Conservation (phyloP, 2,329 filamentous ascomycete species). For the Phaeosphaeria sp. region DNA sequence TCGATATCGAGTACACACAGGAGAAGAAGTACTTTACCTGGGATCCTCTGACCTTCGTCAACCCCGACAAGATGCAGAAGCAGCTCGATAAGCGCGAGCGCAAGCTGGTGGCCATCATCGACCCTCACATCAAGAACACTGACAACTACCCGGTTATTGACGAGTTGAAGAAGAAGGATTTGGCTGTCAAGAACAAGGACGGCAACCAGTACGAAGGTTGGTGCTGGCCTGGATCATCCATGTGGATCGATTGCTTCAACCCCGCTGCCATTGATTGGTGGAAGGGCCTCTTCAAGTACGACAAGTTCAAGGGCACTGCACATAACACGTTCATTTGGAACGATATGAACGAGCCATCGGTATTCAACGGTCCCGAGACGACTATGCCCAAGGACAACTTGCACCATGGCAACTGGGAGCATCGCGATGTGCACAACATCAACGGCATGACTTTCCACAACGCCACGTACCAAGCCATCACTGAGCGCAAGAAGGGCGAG, state of each 20-base stretch:
- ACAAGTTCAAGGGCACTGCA: slow-evolving; percentile 83
- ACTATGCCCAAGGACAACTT: slow-evolving; percentile 99
- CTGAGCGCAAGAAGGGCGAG: slow-evolving; percentile 86
- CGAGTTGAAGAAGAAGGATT: slow-evolving; percentile 81
- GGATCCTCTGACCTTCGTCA: slow-evolving; percentile 86
- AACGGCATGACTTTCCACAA: slow-evolving; percentile 97
- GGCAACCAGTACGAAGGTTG: slow-evolving; percentile 89
- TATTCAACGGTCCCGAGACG: slow-evolving; percentile 97
- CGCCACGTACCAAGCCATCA: slow-evolving; percentile 84
- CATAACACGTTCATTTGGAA: slow-evolving; percentile 97
- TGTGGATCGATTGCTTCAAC: slow-evolving; percentile 97
- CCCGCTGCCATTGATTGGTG: slow-evolving; percentile 93
- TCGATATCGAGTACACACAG: slow-evolving; percentile 97
- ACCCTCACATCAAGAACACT: slow-evolving; percentile 96
- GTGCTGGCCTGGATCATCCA: slow-evolving; percentile 97
- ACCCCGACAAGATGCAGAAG: slow-evolving; percentile 86
- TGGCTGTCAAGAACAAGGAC: slow-evolving; percentile 90
- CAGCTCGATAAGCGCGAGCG: slow-evolving; percentile 84
- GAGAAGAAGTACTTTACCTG: slow-evolving; percentile 98
- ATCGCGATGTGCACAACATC: slow-evolving; percentile 94
- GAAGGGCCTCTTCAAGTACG: slow-evolving; percentile 85
- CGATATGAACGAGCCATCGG: slow-evolving; percentile 99
- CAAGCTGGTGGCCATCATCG: slow-evolving; percentile 93
- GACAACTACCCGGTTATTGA: slow-evolving; percentile 78
- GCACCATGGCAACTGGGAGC: slow-evolving; percentile 91